These are phyloP conservation scores for Rhytidiadelphus loreus DNA, from an alignment of 225 moss, liverwort and hornwort species.

Conservation along the genomic window DNA sequence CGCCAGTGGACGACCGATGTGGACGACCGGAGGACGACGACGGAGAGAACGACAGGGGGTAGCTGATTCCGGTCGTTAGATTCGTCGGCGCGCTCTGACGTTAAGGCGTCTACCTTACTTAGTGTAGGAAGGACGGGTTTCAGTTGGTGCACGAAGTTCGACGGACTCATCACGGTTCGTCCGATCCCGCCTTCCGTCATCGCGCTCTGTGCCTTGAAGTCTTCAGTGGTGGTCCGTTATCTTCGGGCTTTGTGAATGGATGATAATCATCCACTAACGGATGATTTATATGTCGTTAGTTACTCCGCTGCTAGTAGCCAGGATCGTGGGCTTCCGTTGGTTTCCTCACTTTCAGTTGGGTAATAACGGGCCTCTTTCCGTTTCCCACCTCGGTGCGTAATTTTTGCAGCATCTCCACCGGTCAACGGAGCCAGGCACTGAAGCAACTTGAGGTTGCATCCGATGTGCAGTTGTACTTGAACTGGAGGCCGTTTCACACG, in stretches of 20 bases:
- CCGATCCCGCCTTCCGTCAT: neutral
- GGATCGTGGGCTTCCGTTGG: neutral
- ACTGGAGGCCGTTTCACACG: neutral
- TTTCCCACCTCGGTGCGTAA: neutral
- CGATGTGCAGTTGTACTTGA: neutral
- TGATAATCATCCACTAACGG: neutral
- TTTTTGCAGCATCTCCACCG: neutral
- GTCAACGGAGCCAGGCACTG: neutral
- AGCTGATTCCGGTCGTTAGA: neutral
- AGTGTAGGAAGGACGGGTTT: neutral
- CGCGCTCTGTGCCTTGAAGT: neutral
- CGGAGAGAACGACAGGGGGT: neutral
- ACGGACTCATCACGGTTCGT: neutral
- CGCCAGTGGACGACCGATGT: neutral
- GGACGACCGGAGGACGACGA: neutral
- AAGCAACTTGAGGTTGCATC: neutral
- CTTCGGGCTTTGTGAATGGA: neutral
- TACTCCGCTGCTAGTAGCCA: too few relatives aligned
- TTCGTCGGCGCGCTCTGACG: neutral
- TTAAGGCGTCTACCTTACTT: neutral
- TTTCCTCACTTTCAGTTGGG: neutral
- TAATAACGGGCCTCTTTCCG: neutral
- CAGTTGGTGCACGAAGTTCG: neutral
- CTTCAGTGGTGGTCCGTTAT: neutral
- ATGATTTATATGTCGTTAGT: neutral